A percentile compares a stretch with the other conserved stretches of the same genome.
Evolutionary conservation across 2,329 filamentous ascomycete species (phyloP).

Genomic region (Arthroderma sp.): DNA sequence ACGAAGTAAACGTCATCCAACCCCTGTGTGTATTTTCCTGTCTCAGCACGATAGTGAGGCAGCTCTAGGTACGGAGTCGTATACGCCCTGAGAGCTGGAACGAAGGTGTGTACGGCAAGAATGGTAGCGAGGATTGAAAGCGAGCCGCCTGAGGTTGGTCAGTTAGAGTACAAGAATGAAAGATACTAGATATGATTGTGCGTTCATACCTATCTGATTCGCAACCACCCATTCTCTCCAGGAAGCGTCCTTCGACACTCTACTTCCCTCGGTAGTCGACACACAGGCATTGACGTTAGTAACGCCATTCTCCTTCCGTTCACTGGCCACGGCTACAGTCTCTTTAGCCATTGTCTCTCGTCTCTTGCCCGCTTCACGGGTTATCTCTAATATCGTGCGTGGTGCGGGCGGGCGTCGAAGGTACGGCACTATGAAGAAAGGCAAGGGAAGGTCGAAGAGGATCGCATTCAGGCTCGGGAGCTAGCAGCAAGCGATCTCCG

Average conservation of each 20-base stretch:
- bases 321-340: background rate
- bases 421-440: background rate
- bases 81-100: conserved; percentile 64
- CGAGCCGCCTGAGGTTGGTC: conserved; percentile 53
- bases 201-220: conserved; percentile 63
- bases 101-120: conserved; percentile 66
- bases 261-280: conserved; percentile 19
- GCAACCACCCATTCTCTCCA: conserved; percentile 54
- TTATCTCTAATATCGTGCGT: background rate
- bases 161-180: background rate
- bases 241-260: conserved; percentile 23
- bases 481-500: no score
- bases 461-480: background rate
- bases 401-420: background rate
- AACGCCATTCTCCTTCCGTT: conserved; percentile 9
- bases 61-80: conserved; percentile 83
- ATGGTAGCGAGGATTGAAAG: conserved; percentile 76
- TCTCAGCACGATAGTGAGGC: conserved; percentile 63
- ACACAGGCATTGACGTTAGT: conserved; percentile 33
- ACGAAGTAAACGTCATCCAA: conserved; percentile 70
- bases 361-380: background rate
- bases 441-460: background rate
- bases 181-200: background rate
- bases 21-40: conserved; percentile 62
- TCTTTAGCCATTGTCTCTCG: background rate